Evolutionary conservation across 2,329 filamentous ascomycete genomes (phyloP).

Genomic region (Balansia obtecta): DNA sequence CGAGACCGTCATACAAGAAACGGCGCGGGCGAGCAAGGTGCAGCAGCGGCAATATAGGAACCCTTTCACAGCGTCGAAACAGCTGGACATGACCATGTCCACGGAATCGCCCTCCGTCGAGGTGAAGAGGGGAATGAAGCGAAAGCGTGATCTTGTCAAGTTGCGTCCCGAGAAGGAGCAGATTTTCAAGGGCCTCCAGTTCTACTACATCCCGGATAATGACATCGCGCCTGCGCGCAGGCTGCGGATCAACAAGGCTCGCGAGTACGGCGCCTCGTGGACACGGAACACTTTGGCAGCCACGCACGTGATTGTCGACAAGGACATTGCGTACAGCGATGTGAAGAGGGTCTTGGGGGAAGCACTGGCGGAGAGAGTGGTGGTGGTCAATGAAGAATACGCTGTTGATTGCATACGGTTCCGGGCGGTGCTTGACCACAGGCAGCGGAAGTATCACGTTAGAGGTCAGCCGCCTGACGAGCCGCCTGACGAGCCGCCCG

Average conservation of each 20-base stretch:
- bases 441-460: conserved; percentile 46
- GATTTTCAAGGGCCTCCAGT: conserved; percentile 48
- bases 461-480: conserved; percentile 30
- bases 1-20: conserved; percentile 18
- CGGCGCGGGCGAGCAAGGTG: conserved; percentile 18
- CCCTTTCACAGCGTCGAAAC: not conserved
- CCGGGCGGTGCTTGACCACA: conserved; percentile 42
- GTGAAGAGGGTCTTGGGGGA: conserved; percentile 36
- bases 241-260: conserved; percentile 60
- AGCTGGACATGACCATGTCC: not conserved
- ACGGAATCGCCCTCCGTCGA: conserved; percentile 14
- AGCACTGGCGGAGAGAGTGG: conserved; percentile 16
- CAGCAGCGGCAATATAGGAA: conserved; percentile 14
- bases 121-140: conserved; percentile 24
- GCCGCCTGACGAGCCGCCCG: conserved; percentile 21
- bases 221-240: conserved; percentile 56
- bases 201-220: conserved; percentile 74
- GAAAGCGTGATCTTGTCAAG: conserved; percentile 32
- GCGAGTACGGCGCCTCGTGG: conserved; percentile 66
- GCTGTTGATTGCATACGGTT: conserved; percentile 56
- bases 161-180: conserved; percentile 38
- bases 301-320: conserved; percentile 74
- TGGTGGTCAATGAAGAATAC: conserved; percentile 57
- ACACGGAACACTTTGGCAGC: conserved; percentile 44
- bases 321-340: conserved; percentile 48